phyloP scores from a whole-genome alignment of 2,329 filamentous ascomycete genomes.

The Alternaria longipes region DNA sequence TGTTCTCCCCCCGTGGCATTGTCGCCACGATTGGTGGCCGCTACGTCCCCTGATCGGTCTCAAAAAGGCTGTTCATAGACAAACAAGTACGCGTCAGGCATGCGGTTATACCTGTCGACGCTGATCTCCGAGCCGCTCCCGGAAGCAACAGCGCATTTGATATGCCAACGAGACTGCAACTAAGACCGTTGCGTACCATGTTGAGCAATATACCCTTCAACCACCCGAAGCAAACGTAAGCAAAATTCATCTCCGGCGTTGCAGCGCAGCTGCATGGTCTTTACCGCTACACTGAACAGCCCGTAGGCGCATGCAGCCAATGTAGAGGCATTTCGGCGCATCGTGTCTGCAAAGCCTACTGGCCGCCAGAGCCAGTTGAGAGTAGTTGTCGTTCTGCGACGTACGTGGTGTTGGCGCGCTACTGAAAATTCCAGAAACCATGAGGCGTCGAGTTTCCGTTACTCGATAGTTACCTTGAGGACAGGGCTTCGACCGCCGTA shows the following conservation, averaged over 20 bases:
- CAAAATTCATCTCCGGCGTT: conserved; percentile 20
- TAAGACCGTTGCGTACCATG: conserved; percentile 11
- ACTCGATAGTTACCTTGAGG: conserved; percentile 44
- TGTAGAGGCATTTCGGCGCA: conserved; percentile 13
- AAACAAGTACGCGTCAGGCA: background rate
- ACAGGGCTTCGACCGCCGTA: conserved; percentile 26
- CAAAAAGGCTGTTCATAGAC: background rate
- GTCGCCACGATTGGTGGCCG: background rate
- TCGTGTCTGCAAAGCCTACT: conserved; percentile 16
- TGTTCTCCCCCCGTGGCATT: background rate
- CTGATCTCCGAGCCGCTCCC: conserved; percentile 6
- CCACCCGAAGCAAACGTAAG: conserved; percentile 22
- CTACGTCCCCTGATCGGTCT: background rate
- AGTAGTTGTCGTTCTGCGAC: conserved; percentile 9
- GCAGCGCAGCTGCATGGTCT: conserved; percentile 17
- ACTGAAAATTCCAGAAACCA: conserved; percentile 15
- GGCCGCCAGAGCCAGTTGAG: conserved; percentile 11
- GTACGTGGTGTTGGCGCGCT: conserved; percentile 24
- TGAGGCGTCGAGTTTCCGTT: conserved; percentile 36
- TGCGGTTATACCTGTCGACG: background rate
- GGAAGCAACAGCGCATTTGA: conserved; percentile 1
- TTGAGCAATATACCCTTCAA: conserved; percentile 6
- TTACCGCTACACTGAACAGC: conserved; percentile 17
- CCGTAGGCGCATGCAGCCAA: conserved; percentile 15
- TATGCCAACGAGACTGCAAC: conserved; percentile 12